Evolutionary conservation across 306 rosid species (phyloP).

Genomic region (Chamaecrista fasciculata): DNA sequence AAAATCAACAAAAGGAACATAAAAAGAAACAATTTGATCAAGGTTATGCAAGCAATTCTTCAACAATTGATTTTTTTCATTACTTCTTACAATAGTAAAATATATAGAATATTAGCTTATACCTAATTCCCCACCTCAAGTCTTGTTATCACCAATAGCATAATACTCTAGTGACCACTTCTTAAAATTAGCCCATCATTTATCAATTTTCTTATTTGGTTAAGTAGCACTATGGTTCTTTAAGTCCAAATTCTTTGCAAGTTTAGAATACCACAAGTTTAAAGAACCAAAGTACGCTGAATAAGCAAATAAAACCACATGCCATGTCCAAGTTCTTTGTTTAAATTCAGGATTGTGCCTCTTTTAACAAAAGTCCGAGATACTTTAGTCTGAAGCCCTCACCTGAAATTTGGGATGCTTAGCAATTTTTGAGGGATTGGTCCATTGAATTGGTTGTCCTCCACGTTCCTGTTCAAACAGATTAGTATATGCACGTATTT

Average conservation of each 20-base stretch:
- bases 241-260: neutral
- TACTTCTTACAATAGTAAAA: neutral
- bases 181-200: conserved; percentile 15
- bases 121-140: neutral
- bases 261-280: conserved; percentile 8
- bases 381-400: conserved; percentile 24
- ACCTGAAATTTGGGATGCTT: conserved; percentile 76
- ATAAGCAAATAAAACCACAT: conserved; percentile 14
- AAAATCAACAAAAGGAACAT: conserved; percentile 11
- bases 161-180: conserved; percentile 13
- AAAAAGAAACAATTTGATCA: conserved; percentile 10
- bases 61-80: conserved; percentile 17
- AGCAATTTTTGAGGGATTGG: conserved; percentile 86
- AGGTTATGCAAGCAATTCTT: neutral
- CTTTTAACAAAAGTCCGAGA: conserved; percentile 21
- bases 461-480: conserved; percentile 76
- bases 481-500: conserved; percentile 17
- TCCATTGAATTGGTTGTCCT: conserved; percentile 77
- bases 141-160: neutral
- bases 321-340: conserved; percentile 15
- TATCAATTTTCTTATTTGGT: neutral
- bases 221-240: conserved; percentile 1
- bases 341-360: conserved; percentile 22
- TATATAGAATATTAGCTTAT: no score
- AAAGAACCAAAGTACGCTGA: conserved; percentile 12